phyloP scores from a whole-genome alignment of 2,329 filamentous ascomycete species.

The Neofusicoccum kwambonambiense region DNA sequence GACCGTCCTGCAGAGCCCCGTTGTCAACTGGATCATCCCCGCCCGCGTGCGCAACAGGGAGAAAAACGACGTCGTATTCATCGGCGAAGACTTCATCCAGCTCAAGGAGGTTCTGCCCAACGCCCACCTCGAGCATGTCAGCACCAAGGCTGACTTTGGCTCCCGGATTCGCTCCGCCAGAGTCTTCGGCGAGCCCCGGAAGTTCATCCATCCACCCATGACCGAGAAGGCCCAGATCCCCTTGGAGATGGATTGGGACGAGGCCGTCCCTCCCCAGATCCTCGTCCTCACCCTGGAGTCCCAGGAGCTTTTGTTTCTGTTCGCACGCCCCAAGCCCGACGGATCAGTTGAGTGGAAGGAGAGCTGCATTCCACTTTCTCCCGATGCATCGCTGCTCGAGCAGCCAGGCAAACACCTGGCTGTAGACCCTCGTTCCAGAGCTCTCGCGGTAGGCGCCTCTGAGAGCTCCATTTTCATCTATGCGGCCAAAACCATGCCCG shows the following conservation, averaged over 20 bases:
- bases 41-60: conserved; percentile 69
- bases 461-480: conserved; percentile 71
- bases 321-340: conserved; percentile 49
- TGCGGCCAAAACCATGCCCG: conserved; percentile 59
- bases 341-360: conserved; percentile 61
- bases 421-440: conserved; percentile 69
- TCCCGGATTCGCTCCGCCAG: conserved; percentile 75
- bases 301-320: conserved; percentile 75
- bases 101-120: conserved; percentile 71
- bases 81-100: conserved; percentile 79
- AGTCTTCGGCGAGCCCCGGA: conserved; percentile 59
- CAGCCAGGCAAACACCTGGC: conserved; percentile 66
- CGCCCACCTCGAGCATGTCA: conserved; percentile 69
- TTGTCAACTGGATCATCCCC: conserved; percentile 74
- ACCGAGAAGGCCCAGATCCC: conserved; percentile 23
- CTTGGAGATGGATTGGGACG: conserved; percentile 28
- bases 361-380: conserved; percentile 59
- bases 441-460: conserved; percentile 67
- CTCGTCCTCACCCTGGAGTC: conserved; percentile 74
- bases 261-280: conserved; percentile 69
- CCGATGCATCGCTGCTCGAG: conserved; percentile 52
- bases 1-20: conserved; percentile 74
- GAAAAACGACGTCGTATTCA: conserved; percentile 80
- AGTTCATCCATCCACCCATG: conserved; percentile 17
- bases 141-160: conserved; percentile 76